Base-by-base conservation (phyloP, 176 grass and related monocot species). In the Hyparrhenia diplandra region DNA sequence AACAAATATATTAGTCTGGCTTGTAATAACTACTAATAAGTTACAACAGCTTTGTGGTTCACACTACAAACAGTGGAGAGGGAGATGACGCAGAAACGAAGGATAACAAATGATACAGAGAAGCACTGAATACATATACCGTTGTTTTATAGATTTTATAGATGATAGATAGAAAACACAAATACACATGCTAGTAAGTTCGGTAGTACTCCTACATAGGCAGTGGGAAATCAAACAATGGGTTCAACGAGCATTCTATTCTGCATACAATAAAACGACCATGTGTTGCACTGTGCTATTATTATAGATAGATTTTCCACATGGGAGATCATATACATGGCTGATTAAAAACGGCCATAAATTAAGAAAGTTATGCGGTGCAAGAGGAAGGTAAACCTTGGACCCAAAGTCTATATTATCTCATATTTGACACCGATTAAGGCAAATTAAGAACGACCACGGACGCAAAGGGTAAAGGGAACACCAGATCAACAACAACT, bases 261-360 rank as follows among this genome's bases (percentile, higher is more conserved):
- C 20, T 70, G 82, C 87, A 88, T 88, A 88, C 63, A 88, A 88
- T 88, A 74, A 88, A 80, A 88, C 42, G 66, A 72, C 57, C 67
- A 30, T 79, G 17, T 36, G 40, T 39, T 75, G 13, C 10, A 71
- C 10, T 77, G 64, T 52, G 17, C 12, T 70, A 62, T 32, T 24
- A 17, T 30, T n/a, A n/a, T n/a, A 40, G 37, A n/a, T 66, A 67
- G 18, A 77, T 62, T 78, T 85, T 10, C 8, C 41, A 34, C 27
- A 82, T 10, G 55, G 42, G 4, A 62, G 54, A 82, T 63, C 18
- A 64, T 40, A 64, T 10, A 34, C 31, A 30, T 11, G 27, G 34
- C 17, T 30, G 10, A 25, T 41, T 18, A 18, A 64, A 54, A 13
- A 37, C 13, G 40, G 25, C 24, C 28, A 49, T 36, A 32, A 40